Conservation (phyloP, 1,139 yeast species). For the Ashbya aceris region DNA sequence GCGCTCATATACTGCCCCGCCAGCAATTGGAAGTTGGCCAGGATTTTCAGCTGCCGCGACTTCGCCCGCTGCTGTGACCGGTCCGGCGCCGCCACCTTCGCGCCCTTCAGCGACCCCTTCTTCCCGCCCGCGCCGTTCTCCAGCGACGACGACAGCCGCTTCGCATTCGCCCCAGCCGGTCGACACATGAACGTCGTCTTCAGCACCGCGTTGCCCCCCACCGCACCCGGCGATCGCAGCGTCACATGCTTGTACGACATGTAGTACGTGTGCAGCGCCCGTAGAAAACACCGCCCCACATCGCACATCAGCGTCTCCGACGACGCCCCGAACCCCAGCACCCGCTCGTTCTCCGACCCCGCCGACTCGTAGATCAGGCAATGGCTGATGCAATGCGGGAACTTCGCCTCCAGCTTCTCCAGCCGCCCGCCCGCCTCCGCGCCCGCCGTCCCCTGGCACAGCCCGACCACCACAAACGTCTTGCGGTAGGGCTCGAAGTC, state of each 20-base stretch:
- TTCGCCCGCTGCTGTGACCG: slow-evolving; percentile 46
- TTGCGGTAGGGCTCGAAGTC: slow-evolving; percentile 88
- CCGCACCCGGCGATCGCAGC: slow-evolving; percentile 61
- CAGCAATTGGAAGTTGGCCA: slow-evolving; percentile 67
- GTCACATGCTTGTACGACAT: slow-evolving; percentile 63
- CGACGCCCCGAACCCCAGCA: slow-evolving; percentile 12
- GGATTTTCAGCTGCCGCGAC: slow-evolving; percentile 68
- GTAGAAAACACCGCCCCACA: slow-evolving; percentile 53
- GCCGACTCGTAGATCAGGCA: slow-evolving; percentile 34
- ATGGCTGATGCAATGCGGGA: slow-evolving; percentile 57
- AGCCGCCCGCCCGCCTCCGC: slow-evolving; percentile 27
- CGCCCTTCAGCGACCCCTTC: not conserved
- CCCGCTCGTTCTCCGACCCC: slow-evolving; percentile 9
- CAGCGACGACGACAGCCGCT: slow-evolving; percentile 6
- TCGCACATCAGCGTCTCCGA: slow-evolving; percentile 68
- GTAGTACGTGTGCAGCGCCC: slow-evolving; percentile 58
- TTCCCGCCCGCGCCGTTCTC: slow-evolving; percentile 1
- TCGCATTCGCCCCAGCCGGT: slow-evolving; percentile 5
- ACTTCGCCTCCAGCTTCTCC: slow-evolving; percentile 34
- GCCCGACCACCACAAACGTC: slow-evolving; percentile 57
- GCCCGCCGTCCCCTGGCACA: slow-evolving; percentile 11
- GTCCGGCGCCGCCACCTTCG: slow-evolving; percentile 29
- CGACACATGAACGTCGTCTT: slow-evolving; percentile 25
- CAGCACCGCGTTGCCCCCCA: slow-evolving; percentile 40
- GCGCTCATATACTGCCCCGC: slow-evolving; percentile 77